phyloP scores from a whole-genome alignment of 2,329 filamentous ascomycete species.

The Exophiala dermatitidis region DNA sequence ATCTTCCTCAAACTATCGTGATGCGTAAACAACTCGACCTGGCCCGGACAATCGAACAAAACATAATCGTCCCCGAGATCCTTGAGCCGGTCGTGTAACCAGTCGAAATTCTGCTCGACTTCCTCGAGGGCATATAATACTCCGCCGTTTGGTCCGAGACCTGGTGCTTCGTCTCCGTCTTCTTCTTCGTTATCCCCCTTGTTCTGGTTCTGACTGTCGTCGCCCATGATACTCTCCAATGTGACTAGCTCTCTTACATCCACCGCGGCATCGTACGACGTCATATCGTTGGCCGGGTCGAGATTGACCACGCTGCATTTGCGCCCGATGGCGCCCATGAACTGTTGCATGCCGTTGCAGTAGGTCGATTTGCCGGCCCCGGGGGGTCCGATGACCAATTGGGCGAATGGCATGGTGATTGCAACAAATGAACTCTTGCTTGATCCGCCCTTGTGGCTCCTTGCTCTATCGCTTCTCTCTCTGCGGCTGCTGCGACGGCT shows the following conservation, averaged over 20 bases:
- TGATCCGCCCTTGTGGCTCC: too few relatives aligned
- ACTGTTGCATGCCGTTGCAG: constrained; percentile 98
- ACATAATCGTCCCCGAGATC: constrained; percentile 83
- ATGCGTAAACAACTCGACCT: constrained; percentile 95
- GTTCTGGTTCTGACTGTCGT: constrained; percentile 38
- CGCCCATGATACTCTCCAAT: constrained; percentile 89
- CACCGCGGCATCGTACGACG: constrained; percentile 78
- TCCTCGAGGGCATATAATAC: constrained; percentile 92
- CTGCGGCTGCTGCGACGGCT: too few relatives aligned
- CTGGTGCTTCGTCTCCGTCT: neutral
- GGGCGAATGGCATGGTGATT: constrained; percentile 50
- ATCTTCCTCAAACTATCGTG: constrained; percentile 88
- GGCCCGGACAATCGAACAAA: constrained; percentile 91
- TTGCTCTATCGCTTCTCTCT: too few relatives aligned
- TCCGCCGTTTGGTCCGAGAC: constrained; percentile 81
- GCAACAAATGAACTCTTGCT: too few relatives aligned
- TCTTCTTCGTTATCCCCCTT: constrained; percentile 42
- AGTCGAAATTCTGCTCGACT: constrained; percentile 87
- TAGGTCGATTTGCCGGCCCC: constrained; percentile 96
- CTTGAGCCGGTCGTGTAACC: constrained; percentile 75
- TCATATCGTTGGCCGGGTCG: constrained; percentile 92
- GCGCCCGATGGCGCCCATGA: constrained; percentile 88
- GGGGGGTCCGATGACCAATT: constrained; percentile 87
- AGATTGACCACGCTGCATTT: constrained; percentile 94
- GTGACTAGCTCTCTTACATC: constrained; percentile 86